phyloP scores from a whole-genome alignment of 73 alveolate genomes.

The Tetrahymena borealis region DNA sequence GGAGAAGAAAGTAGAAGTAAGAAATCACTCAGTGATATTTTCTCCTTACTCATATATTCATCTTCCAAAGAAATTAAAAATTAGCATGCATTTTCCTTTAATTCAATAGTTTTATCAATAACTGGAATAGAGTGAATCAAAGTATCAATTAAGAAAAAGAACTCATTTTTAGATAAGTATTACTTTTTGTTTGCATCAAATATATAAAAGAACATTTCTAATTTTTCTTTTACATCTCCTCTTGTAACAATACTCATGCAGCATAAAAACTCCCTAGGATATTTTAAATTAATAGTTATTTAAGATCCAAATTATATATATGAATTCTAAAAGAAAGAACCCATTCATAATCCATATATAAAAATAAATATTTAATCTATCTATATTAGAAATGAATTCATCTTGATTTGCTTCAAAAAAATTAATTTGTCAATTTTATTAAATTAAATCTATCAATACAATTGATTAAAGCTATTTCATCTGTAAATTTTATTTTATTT shows the following conservation, averaged over 20 bases:
- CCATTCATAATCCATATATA: no score
- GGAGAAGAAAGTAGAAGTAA: not conserved
- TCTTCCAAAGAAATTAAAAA: not conserved
- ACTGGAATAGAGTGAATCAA: not conserved
- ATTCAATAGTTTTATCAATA: not conserved
- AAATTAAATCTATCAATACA: no score
- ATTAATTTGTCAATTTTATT: no score
- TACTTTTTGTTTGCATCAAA: not conserved
- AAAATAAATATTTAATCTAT: no score
- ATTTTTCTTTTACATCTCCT: not conserved
- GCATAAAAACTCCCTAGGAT: not conserved
- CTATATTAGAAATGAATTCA: no score
- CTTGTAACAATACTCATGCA: not conserved
- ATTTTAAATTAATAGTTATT: no score
- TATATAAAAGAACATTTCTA: not conserved
- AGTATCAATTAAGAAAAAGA: not conserved
- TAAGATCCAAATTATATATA: no score
- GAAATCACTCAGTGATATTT: not conserved
- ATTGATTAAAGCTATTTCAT: no score
- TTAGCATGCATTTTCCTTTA: not conserved
- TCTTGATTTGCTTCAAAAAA: no score
- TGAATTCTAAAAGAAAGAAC: no score
- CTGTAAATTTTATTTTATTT: not conserved
- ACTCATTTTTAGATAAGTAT: not conserved
- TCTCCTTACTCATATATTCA: not conserved